A percentile compares a stretch with the other conserved stretches of the same genome.
Evolutionary conservation across 495 filamentous ascomycete genomes (phyloP).

Genomic region (Halenospora varia): DNA sequence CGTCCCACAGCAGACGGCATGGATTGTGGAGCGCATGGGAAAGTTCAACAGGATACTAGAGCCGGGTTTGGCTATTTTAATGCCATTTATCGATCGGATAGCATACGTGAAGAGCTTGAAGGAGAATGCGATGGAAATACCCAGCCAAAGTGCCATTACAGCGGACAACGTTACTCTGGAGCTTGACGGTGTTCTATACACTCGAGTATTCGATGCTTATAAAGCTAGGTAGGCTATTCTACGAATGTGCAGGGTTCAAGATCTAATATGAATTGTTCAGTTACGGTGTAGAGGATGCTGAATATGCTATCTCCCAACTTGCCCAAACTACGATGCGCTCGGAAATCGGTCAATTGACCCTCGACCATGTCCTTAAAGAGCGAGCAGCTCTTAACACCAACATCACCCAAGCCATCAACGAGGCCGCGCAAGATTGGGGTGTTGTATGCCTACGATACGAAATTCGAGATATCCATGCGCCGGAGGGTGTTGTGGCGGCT

Average conservation of each 20-base stretch:
- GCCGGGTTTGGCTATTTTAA: conserved; percentile 83
- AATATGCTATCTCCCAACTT: conserved; percentile 96
- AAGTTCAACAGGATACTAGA: conserved; percentile 90
- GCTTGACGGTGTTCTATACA: conserved; percentile 92
- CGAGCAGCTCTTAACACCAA: conserved; percentile 92
- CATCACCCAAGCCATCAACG: conserved; percentile 97
- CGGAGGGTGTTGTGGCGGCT: conserved; percentile 84
- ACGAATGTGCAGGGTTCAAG: not conserved
- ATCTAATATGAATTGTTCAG: conserved; percentile 37
- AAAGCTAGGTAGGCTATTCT: conserved; percentile 72
- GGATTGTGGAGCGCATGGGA: conserved; percentile 99
- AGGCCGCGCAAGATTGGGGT: conserved; percentile 94
- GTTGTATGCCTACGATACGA: conserved; percentile 95
- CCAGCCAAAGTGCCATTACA: conserved; percentile 93
- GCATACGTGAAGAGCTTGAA: conserved; percentile 97
- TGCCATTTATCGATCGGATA: conserved; percentile 92
- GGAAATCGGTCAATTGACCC: conserved; percentile 92
- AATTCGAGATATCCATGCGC: conserved; percentile 96
- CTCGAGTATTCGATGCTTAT: conserved; percentile 93
- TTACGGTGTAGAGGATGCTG: conserved; percentile 97
- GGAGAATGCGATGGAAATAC: conserved; percentile 93
- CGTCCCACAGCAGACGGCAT: conserved; percentile 97
- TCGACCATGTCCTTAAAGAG: conserved; percentile 97
- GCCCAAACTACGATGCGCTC: conserved; percentile 98
- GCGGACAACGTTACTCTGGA: conserved; percentile 98